Evolutionary conservation across 2,329 filamentous ascomycete species (phyloP).

Genomic region (Monosporascus sp.): DNA sequence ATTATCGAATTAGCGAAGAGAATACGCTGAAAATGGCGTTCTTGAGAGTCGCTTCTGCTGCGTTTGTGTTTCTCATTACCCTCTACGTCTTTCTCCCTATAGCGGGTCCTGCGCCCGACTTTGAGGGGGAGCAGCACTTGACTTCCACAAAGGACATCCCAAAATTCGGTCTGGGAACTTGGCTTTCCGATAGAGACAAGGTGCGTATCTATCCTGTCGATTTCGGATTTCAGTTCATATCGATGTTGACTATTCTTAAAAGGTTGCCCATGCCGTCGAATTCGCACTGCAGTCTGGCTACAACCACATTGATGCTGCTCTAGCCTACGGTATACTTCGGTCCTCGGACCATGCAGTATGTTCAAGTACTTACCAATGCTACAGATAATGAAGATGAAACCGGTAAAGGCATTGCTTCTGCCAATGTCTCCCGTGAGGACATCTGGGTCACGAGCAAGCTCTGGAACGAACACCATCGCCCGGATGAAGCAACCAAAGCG

Average conservation of each 20-base stretch:
- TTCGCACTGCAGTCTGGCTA: constrained; percentile 23
- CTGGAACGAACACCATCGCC: constrained; percentile 26
- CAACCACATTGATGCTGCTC: constrained; percentile 23
- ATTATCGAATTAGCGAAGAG: no score
- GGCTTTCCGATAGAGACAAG: constrained; percentile 22
- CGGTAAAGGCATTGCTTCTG: constrained; percentile 39
- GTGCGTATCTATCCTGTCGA: constrained; percentile 3
- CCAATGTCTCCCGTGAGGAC: constrained; percentile 45
- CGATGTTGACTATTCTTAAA: not conserved
- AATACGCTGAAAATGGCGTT: not conserved
- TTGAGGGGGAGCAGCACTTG: constrained; percentile 1
- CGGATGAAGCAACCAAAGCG: constrained; percentile 34
- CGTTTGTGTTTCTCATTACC: not conserved
- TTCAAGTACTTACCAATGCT: not conserved
- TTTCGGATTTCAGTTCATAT: not conserved
- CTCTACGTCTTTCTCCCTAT: constrained; percentile 1
- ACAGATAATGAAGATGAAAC: constrained; percentile 42
- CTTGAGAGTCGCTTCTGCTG: not conserved
- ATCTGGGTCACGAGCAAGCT: constrained; percentile 43
- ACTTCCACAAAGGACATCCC: constrained; percentile 19
- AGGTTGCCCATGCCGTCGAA: constrained; percentile 24
- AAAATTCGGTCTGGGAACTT: constrained; percentile 23
- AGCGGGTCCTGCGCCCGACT: not conserved
- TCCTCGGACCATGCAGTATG: not conserved
- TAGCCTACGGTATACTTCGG: constrained; percentile 19